Percentiles rank a stretch among this genome's conserved stretches.
These are phyloP conservation scores for Harringtonia lauricola DNA, from an alignment of 2,329 filamentous ascomycete species.

Conservation along the genomic window DNA sequence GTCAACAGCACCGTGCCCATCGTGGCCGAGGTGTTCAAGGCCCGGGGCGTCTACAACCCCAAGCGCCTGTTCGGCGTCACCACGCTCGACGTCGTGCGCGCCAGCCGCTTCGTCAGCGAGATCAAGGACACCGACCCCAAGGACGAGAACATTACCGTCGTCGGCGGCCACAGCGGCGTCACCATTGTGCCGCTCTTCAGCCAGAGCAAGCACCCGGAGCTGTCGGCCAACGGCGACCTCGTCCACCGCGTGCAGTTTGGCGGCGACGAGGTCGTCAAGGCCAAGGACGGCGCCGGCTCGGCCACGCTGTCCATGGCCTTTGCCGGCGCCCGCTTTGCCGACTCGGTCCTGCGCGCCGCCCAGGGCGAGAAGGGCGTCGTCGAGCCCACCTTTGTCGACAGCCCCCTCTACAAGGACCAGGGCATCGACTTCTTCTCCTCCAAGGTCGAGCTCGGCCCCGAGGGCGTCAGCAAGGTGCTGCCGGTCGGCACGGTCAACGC, in stretches of 20 bases:
- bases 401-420: conserved; percentile 96
- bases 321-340: conserved; percentile 75
- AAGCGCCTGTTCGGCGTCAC: conserved; percentile 99
- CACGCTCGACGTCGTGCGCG: conserved; percentile 96
- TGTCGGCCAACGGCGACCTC: conserved; percentile 67
- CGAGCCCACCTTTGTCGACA: conserved; percentile 96
- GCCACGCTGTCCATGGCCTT: conserved; percentile 98
- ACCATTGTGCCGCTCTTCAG: conserved; percentile 98
- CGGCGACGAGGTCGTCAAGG: conserved; percentile 97
- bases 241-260: conserved; percentile 96
- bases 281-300: conserved; percentile 94
- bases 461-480: conserved; percentile 90
- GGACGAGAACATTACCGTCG: conserved; percentile 88
- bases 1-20: conserved; percentile 99
- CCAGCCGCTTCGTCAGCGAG: conserved; percentile 94
- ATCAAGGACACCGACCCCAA: conserved; percentile 83
- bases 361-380: conserved; percentile 91
- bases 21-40: conserved; percentile 93
- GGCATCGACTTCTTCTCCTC: conserved; percentile 95
- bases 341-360: conserved; percentile 84
- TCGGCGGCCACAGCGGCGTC: conserved; percentile 94
- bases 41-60: conserved; percentile 92
- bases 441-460: conserved; percentile 89
- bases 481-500: conserved; percentile 75
- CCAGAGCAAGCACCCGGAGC: conserved; percentile 79